A percentile compares a stretch with the other conserved stretches of the same genome.
These are phyloP conservation scores for Madurella fahalii DNA, from an alignment of 2,329 filamentous ascomycete species.

Conservation along the genomic window DNA sequence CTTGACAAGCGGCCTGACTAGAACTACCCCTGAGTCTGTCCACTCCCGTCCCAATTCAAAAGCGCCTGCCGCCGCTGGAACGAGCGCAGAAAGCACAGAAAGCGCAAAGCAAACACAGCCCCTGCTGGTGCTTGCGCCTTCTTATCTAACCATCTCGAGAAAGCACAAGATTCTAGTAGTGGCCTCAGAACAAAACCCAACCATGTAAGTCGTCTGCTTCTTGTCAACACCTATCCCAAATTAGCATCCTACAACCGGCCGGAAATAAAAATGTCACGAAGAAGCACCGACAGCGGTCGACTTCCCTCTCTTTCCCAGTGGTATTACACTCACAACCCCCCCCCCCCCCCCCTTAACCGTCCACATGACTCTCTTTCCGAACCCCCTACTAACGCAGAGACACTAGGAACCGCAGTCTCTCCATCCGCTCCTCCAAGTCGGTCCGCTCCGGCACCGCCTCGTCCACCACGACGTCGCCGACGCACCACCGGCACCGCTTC, in stretches of 20 bases:
- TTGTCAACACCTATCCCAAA: neutral
- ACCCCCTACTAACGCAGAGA: conserved; percentile 10
- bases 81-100: too few relatives aligned
- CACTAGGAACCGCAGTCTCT: conserved; percentile 67
- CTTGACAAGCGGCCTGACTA: too few relatives aligned
- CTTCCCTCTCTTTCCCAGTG: conserved; percentile 22
- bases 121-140: neutral
- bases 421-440: conserved; percentile 60
- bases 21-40: too few relatives aligned
- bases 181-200: conserved; percentile 7
- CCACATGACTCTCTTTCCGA: neutral
- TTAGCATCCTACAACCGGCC: neutral
- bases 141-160: neutral
- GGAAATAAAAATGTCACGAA: conserved; percentile 24
- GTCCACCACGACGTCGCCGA: conserved; percentile 48
- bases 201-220: conserved; percentile 22
- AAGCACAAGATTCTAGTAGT: neutral
- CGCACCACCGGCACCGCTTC: conserved; percentile 51
- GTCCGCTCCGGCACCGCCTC: conserved; percentile 38
- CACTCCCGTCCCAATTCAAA: too few relatives aligned
- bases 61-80: too few relatives aligned
- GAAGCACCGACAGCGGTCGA: conserved; percentile 21
- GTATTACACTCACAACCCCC: conserved; percentile 5
- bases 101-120: too few relatives aligned
- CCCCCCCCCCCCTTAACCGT: neutral